Percentiles rank a stretch among this genome's conserved stretches.
Evolutionary conservation across 345 rosid species (phyloP).

Genomic region (Jatropha curcas): DNA sequence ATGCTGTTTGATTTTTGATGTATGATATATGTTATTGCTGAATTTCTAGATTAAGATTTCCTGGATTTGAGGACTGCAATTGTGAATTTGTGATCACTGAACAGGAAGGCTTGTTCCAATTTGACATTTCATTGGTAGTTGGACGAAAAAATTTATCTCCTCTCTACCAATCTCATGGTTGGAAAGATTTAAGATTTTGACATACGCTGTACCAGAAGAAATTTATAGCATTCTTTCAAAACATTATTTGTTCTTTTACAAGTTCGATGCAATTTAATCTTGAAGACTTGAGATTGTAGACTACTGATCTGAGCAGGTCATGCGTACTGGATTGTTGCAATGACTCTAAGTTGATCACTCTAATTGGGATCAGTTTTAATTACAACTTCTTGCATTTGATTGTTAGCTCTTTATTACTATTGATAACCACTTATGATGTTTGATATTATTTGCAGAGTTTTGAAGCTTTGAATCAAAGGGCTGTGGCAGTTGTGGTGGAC

Average conservation of each 20-base stretch:
- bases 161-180: not conserved
- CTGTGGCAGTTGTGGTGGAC: constrained; percentile 98
- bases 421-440: not conserved
- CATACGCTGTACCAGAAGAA: not conserved
- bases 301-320: not conserved
- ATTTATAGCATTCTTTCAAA: not conserved
- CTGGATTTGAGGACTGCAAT: not conserved
- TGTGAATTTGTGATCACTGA: not conserved
- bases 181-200: not conserved
- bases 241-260: not conserved
- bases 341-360: not conserved
- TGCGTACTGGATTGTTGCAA: not conserved
- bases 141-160: not conserved
- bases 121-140: not conserved
- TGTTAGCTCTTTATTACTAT: not conserved
- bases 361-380: not conserved
- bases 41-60: not conserved
- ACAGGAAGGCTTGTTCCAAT: not conserved
- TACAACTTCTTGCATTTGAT: not conserved
- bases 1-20: not conserved
- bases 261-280: not conserved
- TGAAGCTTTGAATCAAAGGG: constrained; percentile 97
- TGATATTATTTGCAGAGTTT: constrained; percentile 64
- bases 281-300: not conserved
- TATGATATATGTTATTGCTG: not conserved